Evolutionary conservation across 2,329 filamentous ascomycete species (phyloP).

Genomic region (Kalaharituber pfeilii): DNA sequence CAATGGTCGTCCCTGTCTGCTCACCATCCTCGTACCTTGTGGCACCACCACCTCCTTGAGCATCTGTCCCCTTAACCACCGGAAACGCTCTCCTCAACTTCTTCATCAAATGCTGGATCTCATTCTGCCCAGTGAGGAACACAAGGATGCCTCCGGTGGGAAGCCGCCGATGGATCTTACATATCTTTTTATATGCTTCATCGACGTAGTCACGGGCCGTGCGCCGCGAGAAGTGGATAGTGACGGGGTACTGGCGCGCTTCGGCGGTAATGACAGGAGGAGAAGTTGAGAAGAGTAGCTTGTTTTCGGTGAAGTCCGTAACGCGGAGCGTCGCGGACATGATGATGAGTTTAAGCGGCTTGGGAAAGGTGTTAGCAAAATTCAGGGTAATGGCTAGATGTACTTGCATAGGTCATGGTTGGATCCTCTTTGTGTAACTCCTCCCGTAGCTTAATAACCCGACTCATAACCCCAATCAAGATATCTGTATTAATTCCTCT

Average conservation of each 20-base stretch:
- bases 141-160: conserved; percentile 77
- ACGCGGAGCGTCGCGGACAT: conserved; percentile 94
- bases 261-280: conserved; percentile 81
- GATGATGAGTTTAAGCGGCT: conserved; percentile 80
- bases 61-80: conserved; percentile 26
- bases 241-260: conserved; percentile 80
- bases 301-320: conserved; percentile 75
- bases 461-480: conserved; percentile 88
- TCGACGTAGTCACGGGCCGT: conserved; percentile 81
- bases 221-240: conserved; percentile 66
- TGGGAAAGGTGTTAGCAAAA: neutral
- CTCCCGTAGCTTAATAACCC: conserved; percentile 69
- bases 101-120: conserved; percentile 72
- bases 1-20: conserved; percentile 34
- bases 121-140: conserved; percentile 84
- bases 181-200: conserved; percentile 75
- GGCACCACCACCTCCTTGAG: conserved; percentile 1
- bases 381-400: neutral
- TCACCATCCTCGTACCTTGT: conserved; percentile 24
- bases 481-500: conserved; percentile 96
- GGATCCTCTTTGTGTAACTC: conserved; percentile 56
- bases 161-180: conserved; percentile 71
- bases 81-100: conserved; percentile 48
- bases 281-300: conserved; percentile 54
- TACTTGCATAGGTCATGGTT: conserved; percentile 33